Percentiles rank a stretch among this genome's conserved stretches.
phyloP scores from a whole-genome alignment of 2,329 filamentous ascomycete species.

The Westerdykella aurantiaca region DNA sequence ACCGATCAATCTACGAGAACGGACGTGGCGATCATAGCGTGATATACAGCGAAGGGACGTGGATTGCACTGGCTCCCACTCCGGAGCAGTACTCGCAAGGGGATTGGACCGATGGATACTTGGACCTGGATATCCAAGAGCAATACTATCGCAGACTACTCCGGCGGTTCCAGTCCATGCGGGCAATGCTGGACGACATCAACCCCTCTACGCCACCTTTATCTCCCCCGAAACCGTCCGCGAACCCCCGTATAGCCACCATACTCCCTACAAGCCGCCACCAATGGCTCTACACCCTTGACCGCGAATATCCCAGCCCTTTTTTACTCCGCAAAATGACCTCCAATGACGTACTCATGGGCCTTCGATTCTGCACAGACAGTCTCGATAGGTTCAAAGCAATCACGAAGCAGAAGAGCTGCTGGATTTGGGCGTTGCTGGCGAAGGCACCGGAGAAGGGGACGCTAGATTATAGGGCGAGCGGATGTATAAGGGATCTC shows the following conservation, averaged over 20 bases:
- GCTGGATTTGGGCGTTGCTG: conserved; percentile 81
- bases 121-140: conserved; percentile 47
- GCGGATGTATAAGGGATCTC: conserved; percentile 70
- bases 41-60: conserved; percentile 74
- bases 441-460: conserved; percentile 69
- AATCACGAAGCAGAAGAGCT: conserved; percentile 61
- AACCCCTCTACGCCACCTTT: conserved; percentile 40
- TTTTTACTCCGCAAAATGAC: conserved; percentile 51
- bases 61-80: conserved; percentile 51
- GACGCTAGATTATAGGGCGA: conserved; percentile 67
- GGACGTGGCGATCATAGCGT: conserved; percentile 53
- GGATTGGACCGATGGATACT: conserved; percentile 2
- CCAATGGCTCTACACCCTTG: conserved; percentile 29
- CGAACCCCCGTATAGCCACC: conserved; percentile 3
- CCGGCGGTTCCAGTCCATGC: conserved; percentile 60
- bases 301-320: conserved; percentile 40
- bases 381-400: conserved; percentile 56
- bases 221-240: background rate
- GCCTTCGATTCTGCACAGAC: conserved; percentile 58
- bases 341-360: conserved; percentile 58
- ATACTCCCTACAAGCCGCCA: conserved; percentile 32
- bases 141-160: conserved; percentile 64
- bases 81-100: conserved; percentile 8
- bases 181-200: conserved; percentile 52
- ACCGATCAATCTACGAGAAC: conserved; percentile 45